Evolutionary conservation across 805 yeast genomes (phyloP).

Genomic region (Candida suzukii): DNA sequence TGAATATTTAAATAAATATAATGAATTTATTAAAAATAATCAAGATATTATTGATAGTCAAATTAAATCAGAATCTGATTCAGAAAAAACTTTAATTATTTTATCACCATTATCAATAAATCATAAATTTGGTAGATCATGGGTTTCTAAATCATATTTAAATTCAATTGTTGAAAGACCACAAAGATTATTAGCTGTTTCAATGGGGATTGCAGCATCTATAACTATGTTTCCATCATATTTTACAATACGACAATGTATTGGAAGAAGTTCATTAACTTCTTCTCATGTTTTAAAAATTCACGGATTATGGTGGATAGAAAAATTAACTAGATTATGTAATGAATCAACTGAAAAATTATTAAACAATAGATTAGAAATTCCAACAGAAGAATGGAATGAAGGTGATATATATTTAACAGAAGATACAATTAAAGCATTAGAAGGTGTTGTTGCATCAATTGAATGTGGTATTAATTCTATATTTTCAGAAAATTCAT

Average conservation of each 20-base stretch:
- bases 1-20: background rate
- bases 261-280: slow-evolving; percentile 39
- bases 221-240: slow-evolving; percentile 58
- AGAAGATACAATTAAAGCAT: slow-evolving; percentile 57
- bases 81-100: slow-evolving; percentile 48
- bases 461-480: slow-evolving; percentile 64
- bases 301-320: slow-evolving; percentile 74
- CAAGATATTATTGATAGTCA: slow-evolving; percentile 1
- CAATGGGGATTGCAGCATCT: slow-evolving; percentile 77
- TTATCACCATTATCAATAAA: slow-evolving; percentile 64
- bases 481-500: slow-evolving; percentile 28
- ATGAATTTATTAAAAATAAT: background rate
- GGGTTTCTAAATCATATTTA: slow-evolving; percentile 66
- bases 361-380: slow-evolving; percentile 51
- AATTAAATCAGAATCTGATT: slow-evolving; percentile 12
- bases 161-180: slow-evolving; percentile 78
- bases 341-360: slow-evolving; percentile 49
- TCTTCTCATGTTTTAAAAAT: slow-evolving; percentile 58
- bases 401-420: slow-evolving; percentile 75
- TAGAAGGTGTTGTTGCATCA: slow-evolving; percentile 74
- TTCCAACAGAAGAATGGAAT: slow-evolving; percentile 80
- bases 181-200: slow-evolving; percentile 65
- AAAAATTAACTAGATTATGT: slow-evolving; percentile 50
- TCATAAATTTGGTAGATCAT: slow-evolving; percentile 66
- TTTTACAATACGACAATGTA: slow-evolving; percentile 41